Base-by-base conservation (phyloP, 345 rosid species). In the Citrus australasica region DNA sequence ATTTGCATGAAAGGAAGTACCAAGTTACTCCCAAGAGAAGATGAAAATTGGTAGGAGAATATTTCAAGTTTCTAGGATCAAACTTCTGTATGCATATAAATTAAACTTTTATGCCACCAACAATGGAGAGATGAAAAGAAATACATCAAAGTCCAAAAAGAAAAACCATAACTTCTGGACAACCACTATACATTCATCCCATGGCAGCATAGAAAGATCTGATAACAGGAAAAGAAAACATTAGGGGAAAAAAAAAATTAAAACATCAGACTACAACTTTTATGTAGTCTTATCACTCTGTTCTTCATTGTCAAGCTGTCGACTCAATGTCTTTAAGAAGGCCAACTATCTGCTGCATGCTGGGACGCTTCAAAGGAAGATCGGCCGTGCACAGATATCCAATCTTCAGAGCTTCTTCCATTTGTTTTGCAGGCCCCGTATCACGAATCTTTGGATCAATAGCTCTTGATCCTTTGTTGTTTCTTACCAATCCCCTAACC, bases 291-390 rank as follows among this genome's bases (percentile, higher is more conserved):
- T 78, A 35, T 71, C 78, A 76, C 69, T 79, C 37, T 74, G 76
- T 42, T 78, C 59, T 72, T 86, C 89, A 85, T 71, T 82, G 86
- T 66, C 80, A 76, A 79, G 76, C 58, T 66, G 82, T 77, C 3
- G 97, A 92, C 83, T 95, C 94, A 21, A 93, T 90, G 58, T 95
- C 99, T 84, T 95, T 95, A 76, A 95, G 97, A 78, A 95, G 93
- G 70, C 99, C 98, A 51, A 95, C 98, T 63, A 95, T 88, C 84
- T 95, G 99, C 69, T 95, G 98, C 93, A 92, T 95, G 84, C 92
- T 95, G 21, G 99, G 99, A 60, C 98, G 90, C 85, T 95, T 95
- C 14, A 84, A 86, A 2, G 98, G 98, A 76, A 90, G 88, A 48
- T 92, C 97, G 16, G 98, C 97, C 0, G 98, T 95, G 87, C 98